Conservation (phyloP, 192 early-diverging fungal genomes). For the Entomortierella lignicola region DNA sequence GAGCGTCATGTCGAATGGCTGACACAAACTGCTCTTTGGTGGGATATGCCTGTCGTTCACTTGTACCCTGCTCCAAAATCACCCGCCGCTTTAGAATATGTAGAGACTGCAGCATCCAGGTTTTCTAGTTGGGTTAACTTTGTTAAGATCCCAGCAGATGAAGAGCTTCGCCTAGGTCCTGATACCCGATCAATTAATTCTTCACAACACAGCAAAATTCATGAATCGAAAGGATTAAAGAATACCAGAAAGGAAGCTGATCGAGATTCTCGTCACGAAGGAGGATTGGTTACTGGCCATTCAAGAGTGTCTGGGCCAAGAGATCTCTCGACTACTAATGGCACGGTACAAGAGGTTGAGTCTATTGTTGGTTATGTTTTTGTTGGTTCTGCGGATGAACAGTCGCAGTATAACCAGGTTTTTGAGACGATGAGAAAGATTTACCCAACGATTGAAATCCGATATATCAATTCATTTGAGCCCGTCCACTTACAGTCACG, state of each 20-base stretch:
- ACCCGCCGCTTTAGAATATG: constrained; percentile 1
- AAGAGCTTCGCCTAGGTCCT: constrained; percentile 19
- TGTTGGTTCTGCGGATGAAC: constrained; percentile 44
- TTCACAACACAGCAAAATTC: constrained; percentile 3
- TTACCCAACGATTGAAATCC: constrained; percentile 39
- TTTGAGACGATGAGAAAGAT: constrained; percentile 29
- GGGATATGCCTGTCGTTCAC: constrained; percentile 51
- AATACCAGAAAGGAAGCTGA: neutral
- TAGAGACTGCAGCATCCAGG: constrained; percentile 30
- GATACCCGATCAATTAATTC: constrained; percentile 10
- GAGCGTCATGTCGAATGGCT: constrained; percentile 53
- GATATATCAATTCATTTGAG: constrained; percentile 52
- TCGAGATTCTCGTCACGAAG: neutral
- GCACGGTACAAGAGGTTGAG: neutral
- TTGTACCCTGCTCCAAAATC: constrained; percentile 39
- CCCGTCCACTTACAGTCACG: constrained; percentile 40
- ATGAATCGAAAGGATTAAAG: constrained; percentile 10
- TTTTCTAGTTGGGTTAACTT: constrained; percentile 53
- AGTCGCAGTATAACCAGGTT: constrained; percentile 39
- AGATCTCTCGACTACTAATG: neutral
- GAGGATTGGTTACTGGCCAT: constrained; percentile 19
- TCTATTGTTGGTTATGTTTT: constrained; percentile 39
- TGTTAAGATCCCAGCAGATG: constrained; percentile 35
- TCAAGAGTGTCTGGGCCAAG: neutral
- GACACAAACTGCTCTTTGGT: constrained; percentile 52